Base-by-base conservation (phyloP, 2,329 filamentous ascomycete genomes). In the Helotiales sp. region DNA sequence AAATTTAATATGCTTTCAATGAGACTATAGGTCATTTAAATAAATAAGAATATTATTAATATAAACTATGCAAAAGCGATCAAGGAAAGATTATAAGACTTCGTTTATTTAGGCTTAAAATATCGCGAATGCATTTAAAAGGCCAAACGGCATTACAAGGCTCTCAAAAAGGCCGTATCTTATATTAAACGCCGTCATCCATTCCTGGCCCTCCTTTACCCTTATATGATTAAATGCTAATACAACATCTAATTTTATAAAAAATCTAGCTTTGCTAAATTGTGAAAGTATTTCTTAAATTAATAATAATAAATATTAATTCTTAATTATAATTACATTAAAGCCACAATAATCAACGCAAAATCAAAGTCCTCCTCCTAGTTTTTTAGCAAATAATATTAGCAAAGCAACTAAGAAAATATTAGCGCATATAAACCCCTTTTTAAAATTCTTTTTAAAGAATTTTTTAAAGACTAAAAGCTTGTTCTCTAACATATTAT, bases 141-240 rank as follows among this genome's bases (percentile, higher is more conserved):
- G 58, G 22, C 74, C 62, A 71, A 79, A 78, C 2, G 69, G 69
- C 61, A 73, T 77, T 1, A 78, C 68, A 22, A 70, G 11, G 30
- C 73, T 77, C 61, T 79, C 63, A 66, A 71, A 78, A 0, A 74
- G 64, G 15, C 71, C 66, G 61, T 72, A 77, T 30, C 64, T 32
- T 7, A 58, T 74, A 37, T 45, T 47, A 55, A 74, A 70, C 1
- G 73, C 63, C 2, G 71, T 76, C 49, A 70, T 65, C 60, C 22
- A 69, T 64, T 73, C 52, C 13, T 71, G 20, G 7, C 63, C 65
- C 59, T 68, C n/a, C 1, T 13, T 40, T 8, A 77, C 75, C 0
- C 64, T 49, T 15, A 77, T 71, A 24, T 68, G 61, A 64, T 76
- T 47, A 47, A 74, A 77, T 0, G 63, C 70, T 22, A 28, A 26